Conservation (phyloP, 164 flowering plant genomes). For the Chloranthus sessilifolius region DNA sequence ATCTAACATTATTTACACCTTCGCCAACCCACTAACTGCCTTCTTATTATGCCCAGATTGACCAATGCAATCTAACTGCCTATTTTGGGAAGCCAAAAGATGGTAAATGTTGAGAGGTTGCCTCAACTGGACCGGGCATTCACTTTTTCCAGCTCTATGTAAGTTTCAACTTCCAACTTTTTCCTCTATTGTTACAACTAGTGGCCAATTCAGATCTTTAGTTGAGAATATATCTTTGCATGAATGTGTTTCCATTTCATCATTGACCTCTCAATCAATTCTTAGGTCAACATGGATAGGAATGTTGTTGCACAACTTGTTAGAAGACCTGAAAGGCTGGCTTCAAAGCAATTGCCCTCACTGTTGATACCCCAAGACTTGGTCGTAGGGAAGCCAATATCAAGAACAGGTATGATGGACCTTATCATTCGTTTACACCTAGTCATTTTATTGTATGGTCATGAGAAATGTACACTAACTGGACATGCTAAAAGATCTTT, state of each 20-base stretch:
- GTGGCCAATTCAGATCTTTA: too few species aligned
- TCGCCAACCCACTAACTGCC: too few species aligned
- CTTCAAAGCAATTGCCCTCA: slow-evolving; percentile 66
- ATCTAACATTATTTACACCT: too few species aligned
- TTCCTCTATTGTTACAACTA: too few species aligned
- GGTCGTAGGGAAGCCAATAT: slow-evolving; percentile 65
- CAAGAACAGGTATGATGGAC: slow-evolving; percentile 66
- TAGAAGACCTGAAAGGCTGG: slow-evolving; percentile 63
- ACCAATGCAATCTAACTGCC: too few species aligned
- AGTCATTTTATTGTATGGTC: too few species aligned
- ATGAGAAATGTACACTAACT: too few species aligned
- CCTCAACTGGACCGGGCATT: slow-evolving; percentile 82
- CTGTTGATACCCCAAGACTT: slow-evolving; percentile 59
- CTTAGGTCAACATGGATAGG: slow-evolving; percentile 72
- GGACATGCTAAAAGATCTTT: too few species aligned
- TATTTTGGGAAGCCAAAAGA: too few species aligned
- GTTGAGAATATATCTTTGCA: neutral
- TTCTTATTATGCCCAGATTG: too few species aligned
- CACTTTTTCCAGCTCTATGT: slow-evolving; percentile 97
- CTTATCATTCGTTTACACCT: neutral
- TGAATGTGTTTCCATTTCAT: neutral
- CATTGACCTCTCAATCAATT: neutral
- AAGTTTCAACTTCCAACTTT: too few species aligned
- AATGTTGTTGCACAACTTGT: slow-evolving; percentile 65
- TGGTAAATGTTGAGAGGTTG: too few species aligned